Base-by-base conservation (phyloP, 2,329 filamentous ascomycete genomes). In the Diaporthe humulicola region DNA sequence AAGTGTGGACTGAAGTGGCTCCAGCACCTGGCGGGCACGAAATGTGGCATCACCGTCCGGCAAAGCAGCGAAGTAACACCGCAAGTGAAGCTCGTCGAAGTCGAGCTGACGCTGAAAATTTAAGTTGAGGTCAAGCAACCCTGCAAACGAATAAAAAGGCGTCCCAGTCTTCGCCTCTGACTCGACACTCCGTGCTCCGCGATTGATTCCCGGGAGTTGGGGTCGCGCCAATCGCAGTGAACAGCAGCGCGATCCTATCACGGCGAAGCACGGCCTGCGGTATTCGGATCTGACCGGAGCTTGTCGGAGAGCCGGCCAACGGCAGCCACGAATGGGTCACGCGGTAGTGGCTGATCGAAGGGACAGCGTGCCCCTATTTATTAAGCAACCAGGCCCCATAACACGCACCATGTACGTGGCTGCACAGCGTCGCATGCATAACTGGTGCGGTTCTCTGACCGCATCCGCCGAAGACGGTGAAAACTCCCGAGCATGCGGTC, bases 391-490 rank as follows among this genome's bases (percentile, higher is more conserved):
- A 22, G 15, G 25, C 40, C 40, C 61, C 42, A 52, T 48, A 48
- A 61, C 36, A 42, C 42, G 58, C 38, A 60, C 36, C 10, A 36
- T 33, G 15, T 67, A 67, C 42, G 61, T 67, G 61, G 61, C 61
- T 22, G 2, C 42, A 67, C 45, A 67, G 42, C 42, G 61, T 67
- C 61, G 36, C 61, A 67, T 67, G 61, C 61, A 67, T 67, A 33
- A 10, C 12, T 52, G 19, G 61, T 25, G 42, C 12, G 22, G 8
- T 19, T 12, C n/a, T 22, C 30, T 52, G 61, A 67, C 61, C 42
- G 45, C n/a, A 52, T 36, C 61, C 28, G 22, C 61, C 30, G 19
- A 52, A 67, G 61, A 50, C 30, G 61, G 61, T 52, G 61, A 50
- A 67, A 50, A 50, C 14, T 10, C 42, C 42, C 60, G 60, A 33